phyloP scores from a whole-genome alignment of 2,329 filamentous ascomycete genomes.

The Trichophyton verrucosum region DNA sequence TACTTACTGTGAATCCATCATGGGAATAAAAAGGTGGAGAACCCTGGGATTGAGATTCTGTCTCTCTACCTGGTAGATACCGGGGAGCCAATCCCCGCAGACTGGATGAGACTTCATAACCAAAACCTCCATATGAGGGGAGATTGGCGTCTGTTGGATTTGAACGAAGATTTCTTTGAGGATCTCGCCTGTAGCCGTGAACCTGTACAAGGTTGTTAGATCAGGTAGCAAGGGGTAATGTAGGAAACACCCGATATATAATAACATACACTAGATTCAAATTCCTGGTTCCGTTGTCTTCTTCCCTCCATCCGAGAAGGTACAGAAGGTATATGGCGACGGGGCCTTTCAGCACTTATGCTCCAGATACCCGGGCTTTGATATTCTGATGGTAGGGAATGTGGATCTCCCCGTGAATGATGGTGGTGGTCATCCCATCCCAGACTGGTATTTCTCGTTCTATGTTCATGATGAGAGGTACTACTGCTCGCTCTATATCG shows the following conservation, averaged over 20 bases:
- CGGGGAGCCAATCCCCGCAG: constrained; percentile 7
- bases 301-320: constrained; percentile 10
- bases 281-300: constrained; percentile 12
- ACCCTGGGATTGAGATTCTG: constrained; percentile 5
- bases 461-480: neutral
- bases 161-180: constrained; percentile 4
- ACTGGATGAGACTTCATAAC: constrained; percentile 9
- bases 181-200: constrained; percentile 8
- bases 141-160: constrained; percentile 7
- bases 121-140: constrained; percentile 12
- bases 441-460: neutral
- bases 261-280: constrained; percentile 13
- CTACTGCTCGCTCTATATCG: constrained; percentile 16
- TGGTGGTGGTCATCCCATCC: neutral
- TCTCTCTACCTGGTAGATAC: constrained; percentile 11
- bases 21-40: constrained; percentile 13
- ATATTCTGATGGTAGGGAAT: neutral
- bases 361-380: neutral
- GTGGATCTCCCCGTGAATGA: neutral
- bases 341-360: constrained; percentile 7
- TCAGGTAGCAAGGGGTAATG: neutral
- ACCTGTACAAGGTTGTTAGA: constrained; percentile 6
- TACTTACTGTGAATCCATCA: constrained; percentile 3
- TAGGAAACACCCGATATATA: too few relatives aligned
- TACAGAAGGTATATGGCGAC: constrained; percentile 14